phyloP scores from a whole-genome alignment of 345 rosid species.

The Fremontodendron californicum region DNA sequence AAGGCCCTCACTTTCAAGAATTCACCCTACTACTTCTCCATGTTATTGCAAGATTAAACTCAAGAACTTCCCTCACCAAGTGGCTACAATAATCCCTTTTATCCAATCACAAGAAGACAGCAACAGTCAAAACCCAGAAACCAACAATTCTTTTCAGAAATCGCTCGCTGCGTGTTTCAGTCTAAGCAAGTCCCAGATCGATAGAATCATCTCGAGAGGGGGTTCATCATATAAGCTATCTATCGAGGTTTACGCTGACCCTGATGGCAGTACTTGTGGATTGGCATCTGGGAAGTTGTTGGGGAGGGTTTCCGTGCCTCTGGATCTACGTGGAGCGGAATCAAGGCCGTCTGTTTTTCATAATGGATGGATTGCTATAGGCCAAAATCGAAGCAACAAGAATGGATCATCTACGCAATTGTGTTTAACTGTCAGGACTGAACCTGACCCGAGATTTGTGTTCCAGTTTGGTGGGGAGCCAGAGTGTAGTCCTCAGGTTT shows the following conservation, averaged over 20 bases:
- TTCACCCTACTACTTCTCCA: slow-evolving; percentile 20
- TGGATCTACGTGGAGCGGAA: slow-evolving; percentile 64
- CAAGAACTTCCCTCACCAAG: slow-evolving; percentile 43
- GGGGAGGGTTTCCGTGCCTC: slow-evolving; percentile 48
- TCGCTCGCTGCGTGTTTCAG: slow-evolving; percentile 68
- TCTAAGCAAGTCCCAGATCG: slow-evolving; percentile 47
- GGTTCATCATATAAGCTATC: slow-evolving; percentile 23
- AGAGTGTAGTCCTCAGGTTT: slow-evolving; percentile 93
- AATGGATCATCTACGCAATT: slow-evolving; percentile 41
- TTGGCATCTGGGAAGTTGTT: slow-evolving; percentile 45
- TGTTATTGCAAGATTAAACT: slow-evolving; percentile 68
- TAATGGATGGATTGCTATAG: slow-evolving; percentile 62
- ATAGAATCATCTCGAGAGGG: slow-evolving; percentile 23
- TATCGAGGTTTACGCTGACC: slow-evolving; percentile 45
- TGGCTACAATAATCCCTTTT: slow-evolving; percentile 34
- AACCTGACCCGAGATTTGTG: slow-evolving; percentile 86
- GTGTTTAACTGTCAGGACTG: slow-evolving; percentile 50
- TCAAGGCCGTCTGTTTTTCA: slow-evolving; percentile 46
- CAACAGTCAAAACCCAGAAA: slow-evolving; percentile 15
- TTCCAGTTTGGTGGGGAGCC: slow-evolving; percentile 87
- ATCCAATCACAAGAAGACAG: slow-evolving; percentile 17
- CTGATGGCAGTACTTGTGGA: slow-evolving; percentile 43
- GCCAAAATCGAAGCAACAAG: slow-evolving; percentile 27
- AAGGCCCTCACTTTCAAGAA: slow-evolving; percentile 31
- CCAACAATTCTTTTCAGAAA: slow-evolving; percentile 5